These are phyloP conservation scores for Emmonsiellopsis sp. DNA, from an alignment of 2,329 filamentous ascomycete genomes.

Conservation along the genomic window DNA sequence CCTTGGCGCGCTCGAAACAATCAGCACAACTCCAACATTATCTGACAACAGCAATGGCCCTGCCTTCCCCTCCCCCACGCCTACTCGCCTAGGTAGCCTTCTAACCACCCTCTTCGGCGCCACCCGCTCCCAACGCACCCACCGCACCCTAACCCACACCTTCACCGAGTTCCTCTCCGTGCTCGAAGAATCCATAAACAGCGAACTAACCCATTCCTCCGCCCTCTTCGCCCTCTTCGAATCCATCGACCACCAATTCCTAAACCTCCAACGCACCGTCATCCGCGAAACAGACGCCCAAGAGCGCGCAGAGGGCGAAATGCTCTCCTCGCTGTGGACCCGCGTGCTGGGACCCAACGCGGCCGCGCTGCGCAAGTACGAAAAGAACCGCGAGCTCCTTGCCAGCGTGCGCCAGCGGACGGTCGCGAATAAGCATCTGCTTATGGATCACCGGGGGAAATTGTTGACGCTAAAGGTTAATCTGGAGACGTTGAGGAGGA, in stretches of 20 bases:
- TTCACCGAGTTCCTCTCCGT: constrained; percentile 81
- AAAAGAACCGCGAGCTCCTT: constrained; percentile 76
- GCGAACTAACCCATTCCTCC: constrained; percentile 71
- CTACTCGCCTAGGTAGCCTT: constrained; percentile 58
- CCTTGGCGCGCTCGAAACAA: constrained; percentile 32
- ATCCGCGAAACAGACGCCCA: constrained; percentile 75
- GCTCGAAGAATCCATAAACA: constrained; percentile 80
- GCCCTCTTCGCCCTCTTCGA: constrained; percentile 85
- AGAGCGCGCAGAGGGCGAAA: constrained; percentile 69
- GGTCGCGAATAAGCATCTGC: constrained; percentile 74
- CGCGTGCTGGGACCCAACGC: constrained; percentile 71
- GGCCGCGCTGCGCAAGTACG: constrained; percentile 73
- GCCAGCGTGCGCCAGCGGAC: constrained; percentile 72
- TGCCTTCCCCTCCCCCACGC: constrained; percentile 29
- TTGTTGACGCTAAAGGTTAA: constrained; percentile 77
- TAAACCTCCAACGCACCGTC: constrained; percentile 76
- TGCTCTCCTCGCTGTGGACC: constrained; percentile 78
- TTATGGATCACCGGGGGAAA: constrained; percentile 78
- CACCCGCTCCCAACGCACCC: constrained; percentile 71
- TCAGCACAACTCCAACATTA: constrained; percentile 17
- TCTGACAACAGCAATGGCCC: constrained; percentile 2
- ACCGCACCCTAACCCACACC: constrained; percentile 70
- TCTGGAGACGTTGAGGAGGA: constrained; percentile 72
- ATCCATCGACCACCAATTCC: constrained; percentile 79
- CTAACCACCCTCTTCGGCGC: constrained; percentile 69